These are phyloP conservation scores for Picea sitchensis DNA, from an alignment of 75 land plant species.

Conservation along the genomic window DNA sequence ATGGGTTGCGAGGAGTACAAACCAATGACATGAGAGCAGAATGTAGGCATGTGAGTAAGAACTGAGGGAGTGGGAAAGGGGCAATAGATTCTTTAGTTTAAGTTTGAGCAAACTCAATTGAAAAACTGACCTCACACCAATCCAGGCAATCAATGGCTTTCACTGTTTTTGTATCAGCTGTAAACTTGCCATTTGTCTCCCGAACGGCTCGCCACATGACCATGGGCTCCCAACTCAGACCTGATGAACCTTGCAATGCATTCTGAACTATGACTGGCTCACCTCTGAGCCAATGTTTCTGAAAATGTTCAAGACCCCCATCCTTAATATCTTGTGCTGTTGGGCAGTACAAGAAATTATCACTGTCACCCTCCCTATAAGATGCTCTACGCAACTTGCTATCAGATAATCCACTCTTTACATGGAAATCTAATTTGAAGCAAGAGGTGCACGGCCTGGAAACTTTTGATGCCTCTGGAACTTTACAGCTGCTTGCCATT, in stretches of 20 bases:
- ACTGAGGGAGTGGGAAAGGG: neutral
- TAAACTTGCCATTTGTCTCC: constrained; percentile 29
- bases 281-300: constrained; percentile 78
- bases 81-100: neutral
- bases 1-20: neutral
- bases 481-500: constrained; percentile 38
- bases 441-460: constrained; percentile 26
- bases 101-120: neutral
- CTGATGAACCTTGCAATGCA: constrained; percentile 40
- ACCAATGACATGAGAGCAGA: neutral
- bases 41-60: neutral
- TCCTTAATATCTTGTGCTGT: constrained; percentile 26
- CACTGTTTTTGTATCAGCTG: constrained; percentile 29
- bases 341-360: constrained; percentile 67
- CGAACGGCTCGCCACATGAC: constrained; percentile 62
- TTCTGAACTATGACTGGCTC: constrained; percentile 76
- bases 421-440: constrained; percentile 9
- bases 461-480: constrained; percentile 24
- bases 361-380: constrained; percentile 36
- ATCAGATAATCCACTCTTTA: constrained; percentile 11
- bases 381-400: constrained; percentile 42
- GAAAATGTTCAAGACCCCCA: constrained; percentile 63
- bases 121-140: constrained; percentile 67
- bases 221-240: constrained; percentile 77
- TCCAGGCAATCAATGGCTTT: constrained; percentile 55